These are phyloP conservation scores for Colletotrichum tamarilloi DNA, from an alignment of 2,329 filamentous ascomycete genomes.

Conservation along the genomic window DNA sequence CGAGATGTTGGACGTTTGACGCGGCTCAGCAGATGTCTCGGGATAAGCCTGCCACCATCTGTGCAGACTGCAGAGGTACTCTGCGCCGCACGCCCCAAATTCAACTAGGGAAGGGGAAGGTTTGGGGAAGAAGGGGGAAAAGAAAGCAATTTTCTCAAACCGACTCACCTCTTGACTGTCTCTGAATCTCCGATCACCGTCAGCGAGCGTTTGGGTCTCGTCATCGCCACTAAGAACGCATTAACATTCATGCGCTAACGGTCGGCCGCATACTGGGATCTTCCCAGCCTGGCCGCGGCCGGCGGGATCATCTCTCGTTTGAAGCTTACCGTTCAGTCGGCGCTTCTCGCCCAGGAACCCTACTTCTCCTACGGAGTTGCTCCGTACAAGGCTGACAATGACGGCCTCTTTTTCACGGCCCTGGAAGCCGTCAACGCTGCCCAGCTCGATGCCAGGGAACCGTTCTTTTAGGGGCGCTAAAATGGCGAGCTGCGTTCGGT, in stretches of 20 bases:
- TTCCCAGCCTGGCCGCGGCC: conserved; percentile 1
- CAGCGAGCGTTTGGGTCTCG: conserved; percentile 88
- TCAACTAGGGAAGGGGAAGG: background rate
- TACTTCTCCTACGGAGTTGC: conserved; percentile 87
- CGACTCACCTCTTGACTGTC: conserved; percentile 84
- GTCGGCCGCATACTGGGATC: background rate
- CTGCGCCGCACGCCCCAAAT: conserved; percentile 24
- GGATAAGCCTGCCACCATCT: conserved; percentile 12
- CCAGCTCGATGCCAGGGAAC: conserved; percentile 90
- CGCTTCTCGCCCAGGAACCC: conserved; percentile 94
- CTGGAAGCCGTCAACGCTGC: conserved; percentile 97
- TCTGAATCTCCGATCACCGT: conserved; percentile 95
- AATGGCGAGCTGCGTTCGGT: conserved; percentile 71
- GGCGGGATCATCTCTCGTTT: background rate
- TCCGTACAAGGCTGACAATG: conserved; percentile 92
- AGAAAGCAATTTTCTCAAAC: conserved; percentile 34
- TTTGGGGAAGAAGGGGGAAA: conserved; percentile 3
- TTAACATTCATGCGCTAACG: conserved; percentile 41
- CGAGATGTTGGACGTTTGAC: conserved; percentile 17
- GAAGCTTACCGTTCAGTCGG: conserved; percentile 82
- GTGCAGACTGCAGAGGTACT: conserved; percentile 10
- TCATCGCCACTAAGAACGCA: conserved; percentile 89
- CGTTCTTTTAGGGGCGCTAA: conserved; percentile 83
- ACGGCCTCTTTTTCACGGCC: conserved; percentile 97
- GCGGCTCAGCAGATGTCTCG: conserved; percentile 30